phyloP scores from a whole-genome alignment of 2,329 filamentous ascomycete genomes.

The Botryotinia narcissicola region DNA sequence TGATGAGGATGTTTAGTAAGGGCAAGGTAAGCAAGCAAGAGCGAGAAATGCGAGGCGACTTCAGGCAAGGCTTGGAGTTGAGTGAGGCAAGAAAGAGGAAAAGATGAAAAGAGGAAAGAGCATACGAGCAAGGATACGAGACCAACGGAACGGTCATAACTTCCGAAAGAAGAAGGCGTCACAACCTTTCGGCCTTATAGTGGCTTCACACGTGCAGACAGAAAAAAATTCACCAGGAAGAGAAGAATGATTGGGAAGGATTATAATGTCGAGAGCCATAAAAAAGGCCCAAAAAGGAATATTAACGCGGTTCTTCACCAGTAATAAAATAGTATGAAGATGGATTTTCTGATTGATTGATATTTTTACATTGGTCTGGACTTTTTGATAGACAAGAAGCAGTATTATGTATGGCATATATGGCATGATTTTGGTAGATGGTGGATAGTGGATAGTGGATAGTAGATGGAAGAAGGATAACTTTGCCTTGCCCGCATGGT shows the following conservation, averaged over 20 bases:
- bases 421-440: not conserved
- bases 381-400: not conserved
- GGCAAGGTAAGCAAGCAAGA: not conserved
- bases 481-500: not conserved
- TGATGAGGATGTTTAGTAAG: not conserved
- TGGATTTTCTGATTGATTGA: conserved; percentile 16
- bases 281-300: not conserved
- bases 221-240: not conserved
- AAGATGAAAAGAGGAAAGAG: not conserved
- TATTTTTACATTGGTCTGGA: not conserved
- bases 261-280: not conserved
- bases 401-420: not conserved
- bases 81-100: not conserved
- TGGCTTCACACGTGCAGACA: conserved; percentile 7
- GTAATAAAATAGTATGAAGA: not conserved
- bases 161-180: conserved; percentile 4
- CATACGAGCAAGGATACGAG: not conserved
- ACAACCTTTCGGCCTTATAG: not conserved
- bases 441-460: not conserved
- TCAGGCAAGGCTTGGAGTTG: not conserved
- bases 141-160: not conserved
- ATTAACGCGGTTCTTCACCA: not conserved
- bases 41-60: not conserved
- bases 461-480: not conserved
- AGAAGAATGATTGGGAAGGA: conserved; percentile 1